phyloP scores from a whole-genome alignment of 495 filamentous ascomycete species.

The Trichocladium antarcticum region DNA sequence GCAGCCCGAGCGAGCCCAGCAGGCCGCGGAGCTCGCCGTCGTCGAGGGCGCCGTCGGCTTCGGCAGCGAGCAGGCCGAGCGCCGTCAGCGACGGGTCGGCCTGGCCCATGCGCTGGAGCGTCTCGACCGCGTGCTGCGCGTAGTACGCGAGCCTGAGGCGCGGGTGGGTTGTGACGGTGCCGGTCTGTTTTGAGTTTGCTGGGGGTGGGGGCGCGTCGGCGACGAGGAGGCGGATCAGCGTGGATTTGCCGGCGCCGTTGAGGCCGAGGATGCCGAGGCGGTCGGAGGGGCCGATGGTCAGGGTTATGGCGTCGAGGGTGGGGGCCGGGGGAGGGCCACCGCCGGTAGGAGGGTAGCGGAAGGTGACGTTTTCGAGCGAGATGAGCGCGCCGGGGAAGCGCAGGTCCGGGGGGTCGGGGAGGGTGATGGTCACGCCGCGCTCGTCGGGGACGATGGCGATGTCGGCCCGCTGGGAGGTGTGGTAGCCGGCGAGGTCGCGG shows the following conservation, averaged over 20 bases:
- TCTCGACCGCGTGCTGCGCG: slow-evolving; percentile 64
- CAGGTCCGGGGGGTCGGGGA: slow-evolving; percentile 53
- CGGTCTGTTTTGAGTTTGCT: slow-evolving; percentile 30
- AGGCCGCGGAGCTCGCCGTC: slow-evolving; percentile 54
- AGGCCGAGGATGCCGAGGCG: slow-evolving; percentile 62
- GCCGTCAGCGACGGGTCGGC: slow-evolving; percentile 47
- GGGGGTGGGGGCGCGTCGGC: slow-evolving; percentile 21
- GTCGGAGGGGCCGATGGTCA: slow-evolving; percentile 57
- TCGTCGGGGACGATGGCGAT: slow-evolving; percentile 64
- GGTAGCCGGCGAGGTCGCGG: slow-evolving; percentile 53
- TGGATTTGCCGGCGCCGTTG: slow-evolving; percentile 67
- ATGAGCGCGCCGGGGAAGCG: slow-evolving; percentile 64
- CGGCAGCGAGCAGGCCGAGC: slow-evolving; percentile 44
- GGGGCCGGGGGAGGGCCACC: slow-evolving; percentile 2
- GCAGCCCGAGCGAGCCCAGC: slow-evolving; percentile 53
- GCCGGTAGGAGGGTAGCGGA: slow-evolving; percentile 38
- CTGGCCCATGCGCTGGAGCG: slow-evolving; percentile 40
- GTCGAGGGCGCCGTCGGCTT: slow-evolving; percentile 35
- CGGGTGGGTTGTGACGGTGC: slow-evolving; percentile 51
- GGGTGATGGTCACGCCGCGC: slow-evolving; percentile 41
- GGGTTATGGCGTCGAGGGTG: slow-evolving; percentile 45
- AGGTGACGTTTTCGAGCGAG: slow-evolving; percentile 53
- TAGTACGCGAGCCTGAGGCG: slow-evolving; percentile 60
- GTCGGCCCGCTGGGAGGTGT: slow-evolving; percentile 44
- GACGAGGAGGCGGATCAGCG: slow-evolving; percentile 50